These are phyloP conservation scores for Talaromyces sp. DNA, from an alignment of 2,329 filamentous ascomycete genomes.

Conservation along the genomic window DNA sequence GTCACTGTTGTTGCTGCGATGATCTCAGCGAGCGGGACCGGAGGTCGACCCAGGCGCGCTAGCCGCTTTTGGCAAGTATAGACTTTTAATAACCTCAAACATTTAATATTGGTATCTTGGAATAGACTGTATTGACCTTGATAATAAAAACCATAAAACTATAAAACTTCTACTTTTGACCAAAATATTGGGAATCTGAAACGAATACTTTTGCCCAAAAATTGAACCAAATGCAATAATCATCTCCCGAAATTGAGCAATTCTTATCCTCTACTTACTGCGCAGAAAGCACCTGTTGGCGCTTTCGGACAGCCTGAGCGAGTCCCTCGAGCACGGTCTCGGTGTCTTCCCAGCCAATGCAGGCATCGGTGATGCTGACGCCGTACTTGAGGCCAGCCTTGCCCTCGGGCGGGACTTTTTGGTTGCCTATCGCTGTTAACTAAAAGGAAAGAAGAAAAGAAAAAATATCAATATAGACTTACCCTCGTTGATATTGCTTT, in stretches of 20 bases:
- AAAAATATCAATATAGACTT: slow-evolving; percentile 20
- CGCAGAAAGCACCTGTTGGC: slow-evolving; percentile 48
- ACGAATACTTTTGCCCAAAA: not conserved
- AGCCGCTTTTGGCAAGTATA: not conserved
- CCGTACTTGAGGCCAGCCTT: slow-evolving; percentile 83
- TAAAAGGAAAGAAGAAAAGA: no score
- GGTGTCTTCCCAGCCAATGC: slow-evolving; percentile 91
- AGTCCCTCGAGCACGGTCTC: slow-evolving; percentile 70
- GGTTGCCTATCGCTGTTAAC: slow-evolving; percentile 52
- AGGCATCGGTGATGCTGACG: slow-evolving; percentile 95
- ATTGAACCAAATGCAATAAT: not conserved
- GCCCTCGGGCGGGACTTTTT: slow-evolving; percentile 87
- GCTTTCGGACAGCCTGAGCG: slow-evolving; percentile 71
- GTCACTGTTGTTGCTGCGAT: not conserved
- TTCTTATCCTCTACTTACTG: not conserved
- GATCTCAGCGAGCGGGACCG: not conserved
- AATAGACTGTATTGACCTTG: no score
- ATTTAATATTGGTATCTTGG: no score
- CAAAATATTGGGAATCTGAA: not conserved
- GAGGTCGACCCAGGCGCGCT: not conserved
- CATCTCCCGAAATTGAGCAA: not conserved
- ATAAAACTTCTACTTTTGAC: not conserved
- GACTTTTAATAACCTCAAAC: no score
- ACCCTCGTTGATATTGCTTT: slow-evolving; percentile 95
- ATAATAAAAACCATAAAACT: not conserved